Base-by-base conservation (phyloP, 2,329 filamentous ascomycete genomes). In the Pseudonectria buxi region DNA sequence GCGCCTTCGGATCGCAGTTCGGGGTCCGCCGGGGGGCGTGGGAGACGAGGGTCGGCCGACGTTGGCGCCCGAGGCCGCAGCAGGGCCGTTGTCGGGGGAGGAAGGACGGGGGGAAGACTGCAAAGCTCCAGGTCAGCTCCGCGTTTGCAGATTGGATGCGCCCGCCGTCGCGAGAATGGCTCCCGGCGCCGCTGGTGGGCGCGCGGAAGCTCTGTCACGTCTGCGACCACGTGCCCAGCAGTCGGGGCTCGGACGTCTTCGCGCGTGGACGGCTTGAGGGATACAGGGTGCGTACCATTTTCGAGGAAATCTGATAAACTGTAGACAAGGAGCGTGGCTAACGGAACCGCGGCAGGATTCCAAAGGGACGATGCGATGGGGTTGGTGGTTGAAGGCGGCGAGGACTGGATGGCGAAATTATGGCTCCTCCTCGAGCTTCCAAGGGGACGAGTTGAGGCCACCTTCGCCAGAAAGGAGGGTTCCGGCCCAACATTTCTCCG, bases 1-100 rank as follows among this genome's bases (percentile, higher is more conserved):
- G 62, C 92, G 87, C 63, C 92, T 83, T 64, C 92, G 82, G 68
- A 98, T 94, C 44, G 88, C 90, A 50, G 90, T 94, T 62, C 92
- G 88, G 56, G 92, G 88, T 53, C 92, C 92, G 49, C 92, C 92
- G 16, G 92, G 92, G 45, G 88, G 83, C 55, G 86, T 81, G 43
- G 90, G 89, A 32, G 90, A 95, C 22, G 86, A 83, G 37, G 86
- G 81, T 47, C 90, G 86, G 57, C 76, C 80, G 57, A 81, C 76
- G 58, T 76, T 79, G 41, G 80, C 74, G 64, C 84, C 86, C 40
- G 76, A 76, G 50, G 77, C 72, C 50, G 72, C 71, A 49, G 74
- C 71, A 41, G 71, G 67, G 45, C 69, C 67, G 57, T 69, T 71
- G 45, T 63, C 66, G 41, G 78, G 78, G 32, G 81, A 82, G 33